Evolutionary conservation across 441 rosid species (phyloP), one percentile per base, ranked within the genome.

Genomic region (Adansonia grandidieri): DNA sequence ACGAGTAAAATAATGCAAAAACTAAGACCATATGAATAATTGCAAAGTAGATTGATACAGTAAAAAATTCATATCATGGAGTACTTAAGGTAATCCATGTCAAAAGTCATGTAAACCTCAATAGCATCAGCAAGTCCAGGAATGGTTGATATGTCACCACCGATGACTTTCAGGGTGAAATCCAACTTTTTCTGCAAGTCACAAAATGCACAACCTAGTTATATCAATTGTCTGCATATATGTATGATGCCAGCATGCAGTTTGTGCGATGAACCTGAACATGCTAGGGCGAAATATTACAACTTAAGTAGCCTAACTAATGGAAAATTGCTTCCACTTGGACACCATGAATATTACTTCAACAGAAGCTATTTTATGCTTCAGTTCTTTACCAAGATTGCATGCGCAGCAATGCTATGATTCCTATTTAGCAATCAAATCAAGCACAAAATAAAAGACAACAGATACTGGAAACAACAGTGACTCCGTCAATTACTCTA

Each of bases 91-190:
- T 50, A 50, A 70, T 22, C 28, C 9, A 66, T 4, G 56, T 40
- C 77, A 60, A 67, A 20, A 76, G 70, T 68, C 47, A 56, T 42
- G 45, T 88, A 82, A 84, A 95, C 98, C 98, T 95, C 90, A 71
- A 97, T 91, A 73, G 97, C 98, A 77, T 87, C 92, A 76, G 87
- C 88, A 76, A 97, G 82, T 63, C 99, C 98, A 75, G 99, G 99
- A 79, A 95, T 86, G 60, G 97, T 40, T 73, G 92, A 86, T 82
- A 95, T 86, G 81, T 97, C 98, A 77, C 99, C 98, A 56, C 99
- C 98, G 79, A 93, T 73, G 76, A 97, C 89, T 84, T 89, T 93
- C 58, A 97, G 96, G 17, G 84, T 93, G 82, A 93, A 97, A 83
- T 88, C 98, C 85, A 97, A 75, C 71, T 97, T 91, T 87, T 93